Conservation (phyloP, 495 filamentous ascomycete genomes). For the Penicillium psychrofluorescens region DNA sequence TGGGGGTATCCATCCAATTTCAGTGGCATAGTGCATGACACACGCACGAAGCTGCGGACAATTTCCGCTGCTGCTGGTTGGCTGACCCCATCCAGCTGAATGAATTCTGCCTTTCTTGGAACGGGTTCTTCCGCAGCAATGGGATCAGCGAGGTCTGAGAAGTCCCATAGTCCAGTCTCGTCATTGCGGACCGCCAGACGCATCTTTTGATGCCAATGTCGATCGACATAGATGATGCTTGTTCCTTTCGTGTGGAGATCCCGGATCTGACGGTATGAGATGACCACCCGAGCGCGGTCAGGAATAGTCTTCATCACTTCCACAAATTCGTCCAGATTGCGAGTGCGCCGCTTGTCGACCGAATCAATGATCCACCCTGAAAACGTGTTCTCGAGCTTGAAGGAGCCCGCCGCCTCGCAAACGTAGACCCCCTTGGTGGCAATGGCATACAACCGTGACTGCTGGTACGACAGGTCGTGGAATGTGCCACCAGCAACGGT, state of each 20-base stretch:
- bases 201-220: slow-evolving; percentile 95
- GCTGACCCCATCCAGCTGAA: slow-evolving; percentile 79
- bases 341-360: slow-evolving; percentile 85
- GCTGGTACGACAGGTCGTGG: slow-evolving; percentile 93
- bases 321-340: slow-evolving; percentile 81
- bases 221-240: slow-evolving; percentile 83
- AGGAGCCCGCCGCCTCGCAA: slow-evolving; percentile 91
- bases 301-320: slow-evolving; percentile 86
- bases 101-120: slow-evolving; percentile 76
- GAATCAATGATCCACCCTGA: slow-evolving; percentile 90
- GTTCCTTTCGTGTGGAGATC: slow-evolving; percentile 94
- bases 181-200: slow-evolving; percentile 89
- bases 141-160: slow-evolving; percentile 73
- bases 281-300: slow-evolving; percentile 79
- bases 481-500: slow-evolving; percentile 89
- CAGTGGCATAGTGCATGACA: slow-evolving; percentile 84
- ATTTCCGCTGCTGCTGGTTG: slow-evolving; percentile 86
- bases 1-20: slow-evolving; percentile 96
- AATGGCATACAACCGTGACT: slow-evolving; percentile 88
- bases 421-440: slow-evolving; percentile 87
- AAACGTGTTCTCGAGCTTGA: slow-evolving; percentile 83
- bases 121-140: slow-evolving; percentile 65
- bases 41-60: slow-evolving; percentile 88
- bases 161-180: slow-evolving; percentile 87
- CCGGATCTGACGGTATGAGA: slow-evolving; percentile 90